Conservation (phyloP, 2,329 filamentous ascomycete species). For the Teratosphaeria epicoccoides region DNA sequence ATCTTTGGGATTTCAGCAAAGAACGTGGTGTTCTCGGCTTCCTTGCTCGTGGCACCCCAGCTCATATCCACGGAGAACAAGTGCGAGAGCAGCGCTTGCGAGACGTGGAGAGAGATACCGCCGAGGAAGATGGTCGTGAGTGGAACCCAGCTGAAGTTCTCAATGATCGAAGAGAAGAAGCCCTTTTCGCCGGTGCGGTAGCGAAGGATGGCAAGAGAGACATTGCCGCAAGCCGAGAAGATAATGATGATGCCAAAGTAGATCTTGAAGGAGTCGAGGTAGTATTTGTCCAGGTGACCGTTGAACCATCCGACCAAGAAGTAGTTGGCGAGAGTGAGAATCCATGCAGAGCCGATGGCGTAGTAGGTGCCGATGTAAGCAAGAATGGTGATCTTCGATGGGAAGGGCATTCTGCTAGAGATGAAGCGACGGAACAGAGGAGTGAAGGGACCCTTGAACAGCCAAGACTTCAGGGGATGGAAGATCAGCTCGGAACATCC, state of each 20-base stretch:
- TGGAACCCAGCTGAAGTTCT: constrained; percentile 57
- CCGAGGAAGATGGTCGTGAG: constrained; percentile 32
- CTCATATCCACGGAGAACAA: constrained; percentile 32
- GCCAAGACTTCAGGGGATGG: constrained; percentile 64
- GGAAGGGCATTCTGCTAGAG: constrained; percentile 61
- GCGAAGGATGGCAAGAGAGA: constrained; percentile 60
- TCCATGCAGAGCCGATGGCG: constrained; percentile 65
- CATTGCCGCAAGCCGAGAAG: constrained; percentile 64
- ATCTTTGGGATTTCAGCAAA: constrained; percentile 47
- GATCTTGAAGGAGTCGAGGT: constrained; percentile 66
- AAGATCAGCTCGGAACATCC: constrained; percentile 76
- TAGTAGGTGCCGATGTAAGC: constrained; percentile 75
- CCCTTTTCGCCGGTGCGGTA: constrained; percentile 57
- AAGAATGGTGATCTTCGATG: constrained; percentile 64
- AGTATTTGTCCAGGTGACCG: constrained; percentile 69
- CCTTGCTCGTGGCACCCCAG: constrained; percentile 50
- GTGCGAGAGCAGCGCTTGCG: constrained; percentile 31
- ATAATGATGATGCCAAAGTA: constrained; percentile 73
- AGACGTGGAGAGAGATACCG: constrained; percentile 31
- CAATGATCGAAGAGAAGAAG: constrained; percentile 43
- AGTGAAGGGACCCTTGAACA: constrained; percentile 64
- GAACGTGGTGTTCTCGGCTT: constrained; percentile 47
- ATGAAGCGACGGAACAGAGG: constrained; percentile 67
- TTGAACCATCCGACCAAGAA: constrained; percentile 68
- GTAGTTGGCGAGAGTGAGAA: constrained; percentile 63